These are phyloP conservation scores for Solanum peruvianum DNA, from an alignment of 257 asterid genomes.

Conservation along the genomic window DNA sequence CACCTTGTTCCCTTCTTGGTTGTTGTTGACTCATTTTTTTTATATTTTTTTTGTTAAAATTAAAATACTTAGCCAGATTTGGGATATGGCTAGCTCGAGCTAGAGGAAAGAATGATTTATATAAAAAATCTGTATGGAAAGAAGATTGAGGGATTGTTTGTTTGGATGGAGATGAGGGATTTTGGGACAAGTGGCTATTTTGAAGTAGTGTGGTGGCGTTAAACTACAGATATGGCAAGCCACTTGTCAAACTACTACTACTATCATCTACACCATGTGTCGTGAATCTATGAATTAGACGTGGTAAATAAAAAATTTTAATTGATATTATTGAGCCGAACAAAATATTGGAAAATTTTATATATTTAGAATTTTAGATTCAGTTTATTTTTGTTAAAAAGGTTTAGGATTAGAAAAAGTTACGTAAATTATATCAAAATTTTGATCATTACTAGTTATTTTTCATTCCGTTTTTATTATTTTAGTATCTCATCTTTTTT, in stretches of 20 bases:
- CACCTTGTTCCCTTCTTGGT: slow-evolving; percentile 18
- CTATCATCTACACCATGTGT: too few relatives aligned
- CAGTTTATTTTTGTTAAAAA: too few relatives aligned
- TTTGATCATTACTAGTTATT: too few relatives aligned
- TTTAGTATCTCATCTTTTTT: accelerated
- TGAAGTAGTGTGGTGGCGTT: not conserved
- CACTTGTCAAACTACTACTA: not conserved
- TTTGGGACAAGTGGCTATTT: not conserved
- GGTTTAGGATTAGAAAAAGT: too few relatives aligned
- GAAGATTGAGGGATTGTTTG: not conserved
- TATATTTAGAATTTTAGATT: too few relatives aligned
- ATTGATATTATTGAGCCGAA: too few relatives aligned
- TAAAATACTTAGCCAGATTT: not conserved
- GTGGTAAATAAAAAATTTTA: too few relatives aligned
- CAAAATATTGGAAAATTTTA: accelerated
- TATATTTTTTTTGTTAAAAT: not conserved
- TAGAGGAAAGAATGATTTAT: not conserved
- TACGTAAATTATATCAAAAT: too few relatives aligned
- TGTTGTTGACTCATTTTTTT: slow-evolving; percentile 45
- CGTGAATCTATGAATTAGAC: not conserved
- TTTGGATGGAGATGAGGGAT: not conserved
- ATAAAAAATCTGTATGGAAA: not conserved
- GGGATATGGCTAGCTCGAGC: not conserved
- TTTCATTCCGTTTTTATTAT: too few relatives aligned
- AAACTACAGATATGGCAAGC: not conserved